Conservation (phyloP, 805 yeast species). For the Jamesozyma hellenica region DNA sequence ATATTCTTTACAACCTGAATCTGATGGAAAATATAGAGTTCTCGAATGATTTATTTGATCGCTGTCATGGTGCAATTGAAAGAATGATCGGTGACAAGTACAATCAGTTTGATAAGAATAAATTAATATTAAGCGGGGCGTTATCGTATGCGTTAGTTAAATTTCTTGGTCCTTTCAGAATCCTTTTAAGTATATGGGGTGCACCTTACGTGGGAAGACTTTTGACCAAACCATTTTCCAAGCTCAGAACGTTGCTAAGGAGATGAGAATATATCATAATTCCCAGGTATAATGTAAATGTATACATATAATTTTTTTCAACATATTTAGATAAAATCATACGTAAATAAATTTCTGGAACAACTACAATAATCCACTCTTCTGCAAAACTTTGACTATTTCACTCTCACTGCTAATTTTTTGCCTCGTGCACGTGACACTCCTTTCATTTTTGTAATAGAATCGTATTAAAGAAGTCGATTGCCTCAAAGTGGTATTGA, state of each 20-base stretch:
- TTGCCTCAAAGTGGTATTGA: too few species aligned
- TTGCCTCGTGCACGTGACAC: too few species aligned
- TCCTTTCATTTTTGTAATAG: too few species aligned
- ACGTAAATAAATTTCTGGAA: too few species aligned
- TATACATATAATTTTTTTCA: too few species aligned
- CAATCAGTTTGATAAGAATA: conserved; percentile 36
- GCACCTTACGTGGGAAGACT: conserved; percentile 27
- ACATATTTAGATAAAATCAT: too few species aligned
- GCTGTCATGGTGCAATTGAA: conserved; percentile 50
- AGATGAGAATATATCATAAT: not conserved
- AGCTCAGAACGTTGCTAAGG: conserved; percentile 3
- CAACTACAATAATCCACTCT: too few species aligned
- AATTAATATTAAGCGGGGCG: conserved; percentile 59
- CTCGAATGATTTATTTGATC: conserved; percentile 35
- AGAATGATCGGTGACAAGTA: conserved; percentile 35
- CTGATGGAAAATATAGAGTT: conserved; percentile 19
- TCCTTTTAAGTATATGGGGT: conserved; percentile 26
- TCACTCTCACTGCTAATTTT: too few species aligned
- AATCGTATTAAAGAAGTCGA: too few species aligned
- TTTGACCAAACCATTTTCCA: conserved; percentile 14
- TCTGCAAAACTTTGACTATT: too few species aligned
- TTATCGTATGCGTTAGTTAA: conserved; percentile 65
- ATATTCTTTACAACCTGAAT: conserved; percentile 46
- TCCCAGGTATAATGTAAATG: too few species aligned
- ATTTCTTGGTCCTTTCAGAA: conserved; percentile 28